phyloP scores from a whole-genome alignment of 2,329 filamentous ascomycete genomes.

The Grosmannia clavigera region DNA sequence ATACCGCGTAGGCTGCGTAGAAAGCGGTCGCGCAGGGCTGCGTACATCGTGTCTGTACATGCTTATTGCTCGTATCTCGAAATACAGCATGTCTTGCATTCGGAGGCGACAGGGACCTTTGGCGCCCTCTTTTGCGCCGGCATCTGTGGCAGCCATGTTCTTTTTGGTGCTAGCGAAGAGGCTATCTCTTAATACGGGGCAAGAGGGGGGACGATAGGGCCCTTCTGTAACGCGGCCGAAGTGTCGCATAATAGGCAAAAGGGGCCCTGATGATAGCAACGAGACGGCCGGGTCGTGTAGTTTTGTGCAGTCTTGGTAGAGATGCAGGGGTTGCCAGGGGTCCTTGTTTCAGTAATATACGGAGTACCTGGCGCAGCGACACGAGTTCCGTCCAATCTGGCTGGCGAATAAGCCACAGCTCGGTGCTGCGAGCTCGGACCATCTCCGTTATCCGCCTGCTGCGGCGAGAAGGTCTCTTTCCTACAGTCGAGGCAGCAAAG shows the following conservation, averaged over 20 bases:
- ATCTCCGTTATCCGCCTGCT: no score
- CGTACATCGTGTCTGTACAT: neutral
- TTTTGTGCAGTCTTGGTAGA: neutral
- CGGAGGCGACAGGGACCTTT: neutral
- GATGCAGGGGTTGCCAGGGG: neutral
- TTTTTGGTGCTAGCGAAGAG: neutral
- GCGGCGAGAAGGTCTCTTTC: no score
- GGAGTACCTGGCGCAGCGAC: no score
- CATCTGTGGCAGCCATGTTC: neutral
- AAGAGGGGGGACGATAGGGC: neutral
- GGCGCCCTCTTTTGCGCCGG: neutral
- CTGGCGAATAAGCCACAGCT: no score
- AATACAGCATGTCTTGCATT: no score
- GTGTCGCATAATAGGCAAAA: slow-evolving; percentile 1
- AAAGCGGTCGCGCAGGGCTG: neutral
- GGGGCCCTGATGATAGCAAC: neutral
- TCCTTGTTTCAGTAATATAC: no score
- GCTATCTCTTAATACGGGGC: neutral
- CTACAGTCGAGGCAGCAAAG: neutral
- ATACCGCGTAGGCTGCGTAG: neutral
- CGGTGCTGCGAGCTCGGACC: no score
- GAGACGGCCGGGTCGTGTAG: no score
- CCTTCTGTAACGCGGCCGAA: neutral
- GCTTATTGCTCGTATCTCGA: neutral
- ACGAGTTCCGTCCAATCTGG: no score